Evolutionary conservation across 805 yeast species (phyloP), one percentile per base, ranked within the genome.

Genomic region (Kluyveromyces wickerhamii): DNA sequence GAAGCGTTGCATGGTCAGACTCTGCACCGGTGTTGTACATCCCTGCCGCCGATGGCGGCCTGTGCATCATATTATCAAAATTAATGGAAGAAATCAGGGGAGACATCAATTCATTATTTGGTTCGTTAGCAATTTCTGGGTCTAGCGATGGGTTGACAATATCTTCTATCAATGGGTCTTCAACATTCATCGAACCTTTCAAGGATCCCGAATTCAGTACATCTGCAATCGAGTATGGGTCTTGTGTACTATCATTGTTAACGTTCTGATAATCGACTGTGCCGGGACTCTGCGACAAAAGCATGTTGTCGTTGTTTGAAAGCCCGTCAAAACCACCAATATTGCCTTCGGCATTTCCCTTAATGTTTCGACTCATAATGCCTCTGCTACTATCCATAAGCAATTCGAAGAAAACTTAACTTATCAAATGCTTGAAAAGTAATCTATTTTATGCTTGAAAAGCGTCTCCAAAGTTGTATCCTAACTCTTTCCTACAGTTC

Each of bases 131-230:
- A 6, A n/a, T 18, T 21, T 30, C 33, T 9, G 45, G 43, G 17
- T 45, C 49, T 28, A 44, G 37, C 8, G 52, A 45, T 22, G 59
- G 59, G 32, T 53, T 53, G 3, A 51, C 44, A 20, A 53, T 53
- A 35, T 51, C 57, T 39, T 53, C 59, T 14, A 51, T 48, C 17
- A 29, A 31, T 14, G 42, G 35, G 7, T 32, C 32, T 15, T 29
- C 23, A 19, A 21, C 35, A 12, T 31, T 20, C 14, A 18, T 13
- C 8, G 12, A 14, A 20, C 12, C 15, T 17, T 29, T 29, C 22
- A 18, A 18, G 15, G 23, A 11, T 5, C 15, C 32, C 8, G n/a
- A 15, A 18, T 29, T 29, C 14, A 29, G 22, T 26, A 21, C 16
- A 30, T 30, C 26, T 6, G n/a, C 11, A 3, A 30, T 21, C 7